Evolutionary conservation across 2,329 filamentous ascomycete species (phyloP), one percentile per base, ranked within the genome.

Genomic region (Fusarium graminum): DNA sequence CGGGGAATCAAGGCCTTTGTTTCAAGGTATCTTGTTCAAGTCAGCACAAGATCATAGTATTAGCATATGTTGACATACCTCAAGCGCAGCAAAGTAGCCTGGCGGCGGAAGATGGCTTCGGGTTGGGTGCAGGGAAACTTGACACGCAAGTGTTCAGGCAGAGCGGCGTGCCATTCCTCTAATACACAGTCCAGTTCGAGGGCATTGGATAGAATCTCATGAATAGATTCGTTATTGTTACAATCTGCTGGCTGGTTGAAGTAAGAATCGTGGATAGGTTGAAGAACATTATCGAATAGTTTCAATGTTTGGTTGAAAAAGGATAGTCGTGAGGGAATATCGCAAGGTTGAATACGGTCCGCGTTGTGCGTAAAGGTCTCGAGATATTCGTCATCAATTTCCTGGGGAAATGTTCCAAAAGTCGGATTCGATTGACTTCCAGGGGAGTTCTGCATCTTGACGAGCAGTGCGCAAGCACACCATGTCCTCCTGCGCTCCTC

Each of bases 401-500:
- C 71, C 13, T 62, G 61, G 0, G 71, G 70, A 1, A 71, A 17
- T 2, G 29, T 45, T 43, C 67, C 71, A 52, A 72, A 68, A 25
- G 11, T 19, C 8, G 50, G 47, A 3, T 34, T 51, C 10, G 53
- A 53, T 22, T 52, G 60, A 22, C 59, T 63, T 17, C 62, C 63
- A 11, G 59, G 43, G 13, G 61, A 55, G 10, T 53, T 66, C 55
- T 72, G 71, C 46, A 71, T 67, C 16, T 69, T 65, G 7, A 71
- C 40, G 41, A 70, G 52, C 4, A 72, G 39, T 10, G 63, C 63
- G 28, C 68, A 73, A 45, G 70, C 60, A 44, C 71, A 73, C 71
- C 71, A 73, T 3, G 67, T 72, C 59, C 71, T 72, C 28, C 64
- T 59, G 4, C 67, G 47, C 50, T 73, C 71, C 38, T 73, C 71